Evolutionary conservation across 2,329 filamentous ascomycete species (phyloP).

Genomic region (Aspergillus sp.): DNA sequence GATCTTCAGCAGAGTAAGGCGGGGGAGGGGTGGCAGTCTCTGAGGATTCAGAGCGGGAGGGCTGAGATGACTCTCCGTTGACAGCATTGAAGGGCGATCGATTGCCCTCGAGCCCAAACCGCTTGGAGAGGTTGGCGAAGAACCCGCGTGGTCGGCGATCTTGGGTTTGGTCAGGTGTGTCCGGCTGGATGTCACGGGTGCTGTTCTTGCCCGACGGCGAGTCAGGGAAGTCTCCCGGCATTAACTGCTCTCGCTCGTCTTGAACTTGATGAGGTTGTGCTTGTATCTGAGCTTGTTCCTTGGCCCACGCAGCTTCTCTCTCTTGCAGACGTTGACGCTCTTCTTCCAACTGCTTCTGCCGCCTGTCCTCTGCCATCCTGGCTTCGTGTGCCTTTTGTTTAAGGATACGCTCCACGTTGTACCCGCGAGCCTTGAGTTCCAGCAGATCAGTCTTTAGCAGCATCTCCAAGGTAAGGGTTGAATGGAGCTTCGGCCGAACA

Average conservation of each 20-base stretch:
- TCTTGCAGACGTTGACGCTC: constrained; percentile 70
- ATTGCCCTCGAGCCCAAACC: constrained; percentile 65
- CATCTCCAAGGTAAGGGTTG: constrained; percentile 86
- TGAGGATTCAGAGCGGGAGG: constrained; percentile 23
- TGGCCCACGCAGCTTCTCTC: constrained; percentile 55
- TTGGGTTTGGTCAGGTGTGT: constrained; percentile 26
- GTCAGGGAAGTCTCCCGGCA: constrained; percentile 75
- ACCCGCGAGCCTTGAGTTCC: constrained; percentile 80
- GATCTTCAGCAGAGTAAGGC: constrained; percentile 42
- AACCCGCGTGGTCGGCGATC: constrained; percentile 57
- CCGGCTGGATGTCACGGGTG: constrained; percentile 22
- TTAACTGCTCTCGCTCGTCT: constrained; percentile 47
- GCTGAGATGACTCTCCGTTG: constrained; percentile 26
- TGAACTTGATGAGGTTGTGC: constrained; percentile 26
- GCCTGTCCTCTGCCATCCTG: constrained; percentile 79
- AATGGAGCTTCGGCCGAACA: constrained; percentile 80
- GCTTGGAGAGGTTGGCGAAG: constrained; percentile 68
- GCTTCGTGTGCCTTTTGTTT: constrained; percentile 85
- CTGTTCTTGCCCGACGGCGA: constrained; percentile 56
- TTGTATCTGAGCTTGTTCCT: constrained; percentile 28
- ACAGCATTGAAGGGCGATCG: constrained; percentile 25
- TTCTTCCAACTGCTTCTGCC: constrained; percentile 69
- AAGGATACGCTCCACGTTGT: constrained; percentile 94
- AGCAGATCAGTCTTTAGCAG: constrained; percentile 83
- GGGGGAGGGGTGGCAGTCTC: constrained; percentile 37